Evolutionary conservation across 306 rosid species (phyloP), one percentile per base, ranked within the genome.

Genomic region (Prunus davidiana): DNA sequence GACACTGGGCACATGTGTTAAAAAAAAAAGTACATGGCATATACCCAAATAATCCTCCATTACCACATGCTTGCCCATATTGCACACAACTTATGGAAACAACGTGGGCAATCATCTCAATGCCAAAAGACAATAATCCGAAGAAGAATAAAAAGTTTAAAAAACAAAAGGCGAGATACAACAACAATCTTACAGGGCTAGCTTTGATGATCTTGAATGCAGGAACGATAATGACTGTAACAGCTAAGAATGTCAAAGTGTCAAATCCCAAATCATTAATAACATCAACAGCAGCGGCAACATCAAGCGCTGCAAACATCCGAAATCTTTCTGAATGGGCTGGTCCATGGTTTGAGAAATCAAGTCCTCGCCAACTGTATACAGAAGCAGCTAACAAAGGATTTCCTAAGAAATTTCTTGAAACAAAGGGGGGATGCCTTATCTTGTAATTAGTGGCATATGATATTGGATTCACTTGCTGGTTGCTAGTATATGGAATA

Each of bases 181-280:
- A 60, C 55, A 55, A 41, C 25, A 58, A 69, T 78, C 89, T 88
- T 81, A 88, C 91, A 60, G 91, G 91, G 83, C 91, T 88, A 69
- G 89, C 91, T 91, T 82, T 91, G 52, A 93, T 72, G 76, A 58
- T 84, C 89, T 89, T 93, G 93, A 93, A 91, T 50, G 93, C 84
- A 3, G 98, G 98, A 77, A 93, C 96, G 69, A 91, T 89, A 64
- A 91, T 25, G 82, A 93, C 97, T 20, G 93, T 93, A 78, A 93
- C 98, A 7, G 81, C 88, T 84, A 93, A 80, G 76, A 93, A 89
- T 60, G 96, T 93, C 87, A 93, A 82, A 67, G 98, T 93, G 84
- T 93, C 98, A 88, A 84, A 78, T 72, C 98, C 98, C 74, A 93
- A 81, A 89, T 95, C 99, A 83, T 92, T 90, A 65, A 95, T 87